Percentiles rank a stretch among this genome's conserved stretches.
Conservation (phyloP, 2,329 filamentous ascomycete species). For the Meredithiella fracta region DNA sequence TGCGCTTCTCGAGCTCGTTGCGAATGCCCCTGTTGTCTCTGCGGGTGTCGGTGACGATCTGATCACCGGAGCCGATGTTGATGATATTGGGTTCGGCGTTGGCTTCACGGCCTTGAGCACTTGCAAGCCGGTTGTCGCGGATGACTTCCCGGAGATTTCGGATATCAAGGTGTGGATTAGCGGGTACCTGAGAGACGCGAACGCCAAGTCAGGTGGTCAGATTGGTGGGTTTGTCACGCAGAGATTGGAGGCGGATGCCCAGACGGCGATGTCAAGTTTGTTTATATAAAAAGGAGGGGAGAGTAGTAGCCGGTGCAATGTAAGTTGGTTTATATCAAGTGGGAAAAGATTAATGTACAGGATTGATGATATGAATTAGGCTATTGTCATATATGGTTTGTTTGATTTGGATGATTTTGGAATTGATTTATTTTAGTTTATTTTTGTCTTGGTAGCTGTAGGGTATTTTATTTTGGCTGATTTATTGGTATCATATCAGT, state of each 20-base stretch:
- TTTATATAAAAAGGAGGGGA: neutral
- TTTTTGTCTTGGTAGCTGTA: neutral
- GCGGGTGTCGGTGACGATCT: constrained; percentile 53
- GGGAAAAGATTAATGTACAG: neutral
- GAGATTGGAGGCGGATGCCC: constrained; percentile 43
- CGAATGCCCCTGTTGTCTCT: constrained; percentile 62
- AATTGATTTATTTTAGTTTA: neutral
- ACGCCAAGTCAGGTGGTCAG: constrained; percentile 53
- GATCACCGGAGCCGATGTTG: constrained; percentile 75
- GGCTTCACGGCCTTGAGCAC: constrained; percentile 91
- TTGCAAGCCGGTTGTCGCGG: constrained; percentile 55
- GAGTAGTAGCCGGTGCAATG: neutral
- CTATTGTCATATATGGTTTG: no score
- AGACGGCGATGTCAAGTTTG: constrained; percentile 10
- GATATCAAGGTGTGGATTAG: constrained; percentile 76
- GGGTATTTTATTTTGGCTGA: no score
- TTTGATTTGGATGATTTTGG: constrained; percentile 3
- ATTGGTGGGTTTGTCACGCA: constrained; percentile 56
- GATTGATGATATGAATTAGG: neutral
- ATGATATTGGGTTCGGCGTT: constrained; percentile 87
- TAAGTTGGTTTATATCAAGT: neutral
- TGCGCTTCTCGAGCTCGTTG: constrained; percentile 71
- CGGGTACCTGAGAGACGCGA: constrained; percentile 59
- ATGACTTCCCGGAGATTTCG: constrained; percentile 74
- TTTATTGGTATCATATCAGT: no score